Conservation (phyloP, 2,329 filamentous ascomycete species). For the Fusarium cicatricum region DNA sequence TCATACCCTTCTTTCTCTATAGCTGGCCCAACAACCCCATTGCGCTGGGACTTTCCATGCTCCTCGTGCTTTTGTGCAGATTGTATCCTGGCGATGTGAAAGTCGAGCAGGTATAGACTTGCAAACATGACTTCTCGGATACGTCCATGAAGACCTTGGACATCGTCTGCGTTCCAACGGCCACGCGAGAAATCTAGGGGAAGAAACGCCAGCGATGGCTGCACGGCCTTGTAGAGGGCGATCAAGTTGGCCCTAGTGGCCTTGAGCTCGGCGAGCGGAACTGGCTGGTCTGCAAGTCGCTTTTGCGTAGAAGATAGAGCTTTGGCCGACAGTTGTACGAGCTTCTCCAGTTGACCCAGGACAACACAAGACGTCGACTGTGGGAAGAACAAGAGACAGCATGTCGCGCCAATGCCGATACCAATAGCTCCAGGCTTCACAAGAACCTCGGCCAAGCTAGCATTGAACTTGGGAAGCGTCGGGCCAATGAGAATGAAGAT, state of each 20-base stretch:
- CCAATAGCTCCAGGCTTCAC: slow-evolving; percentile 57
- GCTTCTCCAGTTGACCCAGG: slow-evolving; percentile 45
- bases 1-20: slow-evolving; percentile 21
- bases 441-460: slow-evolving; percentile 42
- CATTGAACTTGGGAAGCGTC: slow-evolving; percentile 39
- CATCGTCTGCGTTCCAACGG: slow-evolving; percentile 55
- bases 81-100: slow-evolving; percentile 49
- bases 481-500: slow-evolving; percentile 56
- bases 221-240: slow-evolving; percentile 47
- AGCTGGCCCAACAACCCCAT: not conserved
- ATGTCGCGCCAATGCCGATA: slow-evolving; percentile 54
- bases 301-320: slow-evolving; percentile 45
- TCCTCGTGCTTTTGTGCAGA: slow-evolving; percentile 34
- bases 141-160: slow-evolving; percentile 48
- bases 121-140: slow-evolving; percentile 48
- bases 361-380: slow-evolving; percentile 57
- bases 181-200: slow-evolving; percentile 57
- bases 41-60: not conserved
- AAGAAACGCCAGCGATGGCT: slow-evolving; percentile 53
- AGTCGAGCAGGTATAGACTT: slow-evolving; percentile 51
- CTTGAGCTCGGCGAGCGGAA: slow-evolving; percentile 44
- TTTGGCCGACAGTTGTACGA: slow-evolving; percentile 44
- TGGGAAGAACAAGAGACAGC: slow-evolving; percentile 57
- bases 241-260: slow-evolving; percentile 43
- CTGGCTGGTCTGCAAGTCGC: slow-evolving; percentile 28